A percentile compares a stretch with the other conserved stretches of the same genome.
These are phyloP conservation scores for Colletotrichum destructivum DNA, from an alignment of 2,329 filamentous ascomycete species.

Conservation along the genomic window DNA sequence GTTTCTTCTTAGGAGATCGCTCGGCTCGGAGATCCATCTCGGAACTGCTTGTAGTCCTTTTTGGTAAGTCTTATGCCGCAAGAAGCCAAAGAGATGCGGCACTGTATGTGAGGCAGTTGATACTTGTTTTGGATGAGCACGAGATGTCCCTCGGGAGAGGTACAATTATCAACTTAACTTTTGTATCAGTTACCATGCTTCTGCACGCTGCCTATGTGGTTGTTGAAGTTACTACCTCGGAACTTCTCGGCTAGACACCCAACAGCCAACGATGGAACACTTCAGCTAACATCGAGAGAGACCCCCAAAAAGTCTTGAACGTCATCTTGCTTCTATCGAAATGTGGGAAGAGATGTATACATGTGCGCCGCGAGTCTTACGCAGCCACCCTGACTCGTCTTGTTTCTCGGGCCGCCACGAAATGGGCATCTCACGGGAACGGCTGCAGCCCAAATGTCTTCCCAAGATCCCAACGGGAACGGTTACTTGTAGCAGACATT, in stretches of 20 bases:
- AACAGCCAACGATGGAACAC: too few species aligned
- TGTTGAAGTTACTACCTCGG: not conserved
- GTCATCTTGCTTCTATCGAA: not conserved
- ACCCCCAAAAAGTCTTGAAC: not conserved
- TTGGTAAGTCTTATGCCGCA: not conserved
- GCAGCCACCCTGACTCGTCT: not conserved
- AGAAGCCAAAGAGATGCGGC: not conserved
- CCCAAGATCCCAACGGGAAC: not conserved
- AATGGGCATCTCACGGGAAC: not conserved
- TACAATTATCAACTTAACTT: too few species aligned
- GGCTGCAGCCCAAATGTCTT: slow-evolving; percentile 1
- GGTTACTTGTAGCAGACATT: not conserved
- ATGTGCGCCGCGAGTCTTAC: not conserved
- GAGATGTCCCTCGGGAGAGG: not conserved
- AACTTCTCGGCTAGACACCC: not conserved
- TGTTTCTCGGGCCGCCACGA: not conserved
- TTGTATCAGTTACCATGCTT: too few species aligned
- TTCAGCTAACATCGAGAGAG: not conserved
- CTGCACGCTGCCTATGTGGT: not conserved
- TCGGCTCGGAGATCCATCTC: slow-evolving; percentile 33
- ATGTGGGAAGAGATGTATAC: not conserved
- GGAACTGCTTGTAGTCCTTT: slow-evolving; percentile 5
- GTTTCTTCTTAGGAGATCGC: slow-evolving; percentile 15
- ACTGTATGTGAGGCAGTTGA: not conserved
- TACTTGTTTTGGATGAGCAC: not conserved